Evolutionary conservation across 2,329 filamentous ascomycete genomes (phyloP).

Genomic region (Tricladium varicosporioides): DNA sequence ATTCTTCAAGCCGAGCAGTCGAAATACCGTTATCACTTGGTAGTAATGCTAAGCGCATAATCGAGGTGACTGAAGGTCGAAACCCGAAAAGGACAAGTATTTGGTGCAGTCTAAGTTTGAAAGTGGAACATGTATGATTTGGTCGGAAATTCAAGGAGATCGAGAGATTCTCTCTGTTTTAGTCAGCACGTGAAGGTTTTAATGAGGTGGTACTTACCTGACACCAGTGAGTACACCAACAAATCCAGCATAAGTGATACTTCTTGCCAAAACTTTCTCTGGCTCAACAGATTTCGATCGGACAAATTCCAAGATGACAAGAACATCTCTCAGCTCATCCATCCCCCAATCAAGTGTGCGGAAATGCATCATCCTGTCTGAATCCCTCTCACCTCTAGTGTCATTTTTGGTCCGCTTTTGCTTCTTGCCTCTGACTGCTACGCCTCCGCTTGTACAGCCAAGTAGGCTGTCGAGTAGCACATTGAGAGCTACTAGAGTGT

Average conservation of each 20-base stretch:
- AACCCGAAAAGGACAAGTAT: conserved; percentile 52
- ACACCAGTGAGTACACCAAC: conserved; percentile 52
- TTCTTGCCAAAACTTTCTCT: conserved; percentile 42
- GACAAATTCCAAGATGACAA: conserved; percentile 40
- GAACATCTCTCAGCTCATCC: conserved; percentile 39
- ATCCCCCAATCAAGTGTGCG: conserved; percentile 50
- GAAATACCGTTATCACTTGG: conserved; percentile 12
- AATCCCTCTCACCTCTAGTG: conserved; percentile 1
- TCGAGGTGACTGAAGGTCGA: conserved; percentile 51
- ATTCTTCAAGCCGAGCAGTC: conserved; percentile 11
- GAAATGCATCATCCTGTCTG: conserved; percentile 50
- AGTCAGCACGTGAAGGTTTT: not conserved
- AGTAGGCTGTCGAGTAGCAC: conserved; percentile 61
- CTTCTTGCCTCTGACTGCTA: conserved; percentile 29
- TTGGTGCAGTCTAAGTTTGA: conserved; percentile 46
- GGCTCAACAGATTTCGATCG: conserved; percentile 31
- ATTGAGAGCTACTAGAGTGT: conserved; percentile 61
- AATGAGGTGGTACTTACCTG: conserved; percentile 31
- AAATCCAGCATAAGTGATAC: conserved; percentile 50
- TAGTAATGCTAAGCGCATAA: conserved; percentile 40
- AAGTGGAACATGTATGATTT: conserved; percentile 42
- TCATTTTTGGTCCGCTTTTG: conserved; percentile 15
- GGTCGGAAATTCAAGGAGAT: conserved; percentile 51
- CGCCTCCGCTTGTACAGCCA: conserved; percentile 61
- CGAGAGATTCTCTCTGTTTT: conserved; percentile 39